Conservation (phyloP, 345 rosid genomes). For the Jatropha curcas region DNA sequence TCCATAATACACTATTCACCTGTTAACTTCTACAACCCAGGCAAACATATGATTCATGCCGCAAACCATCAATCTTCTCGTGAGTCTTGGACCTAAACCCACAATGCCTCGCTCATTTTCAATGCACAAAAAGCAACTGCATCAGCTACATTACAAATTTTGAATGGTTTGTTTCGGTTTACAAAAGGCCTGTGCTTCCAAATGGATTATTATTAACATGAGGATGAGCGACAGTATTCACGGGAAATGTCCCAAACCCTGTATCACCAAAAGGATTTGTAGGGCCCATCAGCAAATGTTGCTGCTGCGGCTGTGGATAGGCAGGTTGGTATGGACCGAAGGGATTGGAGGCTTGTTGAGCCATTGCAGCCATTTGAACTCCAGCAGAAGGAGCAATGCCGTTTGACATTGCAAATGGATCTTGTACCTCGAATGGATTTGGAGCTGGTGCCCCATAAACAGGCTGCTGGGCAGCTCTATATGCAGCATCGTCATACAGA, state of each 20-base stretch:
- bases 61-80: constrained; percentile 29
- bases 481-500: constrained; percentile 78
- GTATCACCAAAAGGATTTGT: constrained; percentile 84
- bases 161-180: constrained; percentile 16
- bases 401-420: constrained; percentile 63
- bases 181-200: constrained; percentile 73
- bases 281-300: constrained; percentile 42
- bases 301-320: constrained; percentile 45
- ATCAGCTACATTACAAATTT: constrained; percentile 13
- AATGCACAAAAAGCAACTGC: constrained; percentile 22
- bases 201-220: constrained; percentile 75
- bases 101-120: constrained; percentile 18
- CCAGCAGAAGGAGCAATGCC: constrained; percentile 47
- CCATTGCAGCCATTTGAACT: constrained; percentile 57
- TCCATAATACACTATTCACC: constrained; percentile 29
- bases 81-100: constrained; percentile 16
- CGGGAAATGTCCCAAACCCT: constrained; percentile 46
- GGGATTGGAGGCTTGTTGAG: constrained; percentile 66
- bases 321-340: constrained; percentile 63
- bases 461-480: constrained; percentile 81
- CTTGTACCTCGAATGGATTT: constrained; percentile 85
- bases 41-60: constrained; percentile 18
- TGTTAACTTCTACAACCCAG: constrained; percentile 35
- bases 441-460: constrained; percentile 81
- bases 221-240: constrained; percentile 39